Evolutionary conservation across 352 stramenopile species (phyloP), one percentile per base, ranked within the genome.

Genomic region (Phytophthora europaea): DNA sequence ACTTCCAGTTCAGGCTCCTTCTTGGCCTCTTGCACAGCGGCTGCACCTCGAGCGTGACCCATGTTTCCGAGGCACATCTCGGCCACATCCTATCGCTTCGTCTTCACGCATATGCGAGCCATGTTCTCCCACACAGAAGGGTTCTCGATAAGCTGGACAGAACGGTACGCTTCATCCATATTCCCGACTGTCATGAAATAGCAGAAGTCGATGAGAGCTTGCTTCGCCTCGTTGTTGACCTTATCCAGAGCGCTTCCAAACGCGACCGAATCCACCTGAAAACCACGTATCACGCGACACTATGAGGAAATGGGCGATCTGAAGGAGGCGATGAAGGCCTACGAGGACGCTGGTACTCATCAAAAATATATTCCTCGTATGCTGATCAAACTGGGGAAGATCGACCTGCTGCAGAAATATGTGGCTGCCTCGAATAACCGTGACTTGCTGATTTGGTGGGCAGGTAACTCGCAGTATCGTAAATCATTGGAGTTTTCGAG

Each of bases 21-120:
- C 67, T 88, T 85, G 43, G 86, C 87, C 31, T 92, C 81, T 45
- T 94, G 84, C 13, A 99, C 85, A n/a, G 96, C 96, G 13, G 88
- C 88, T 4, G 94, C 90, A 6, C 96, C 96, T 20, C 96, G 84
- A 7, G 89, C 90, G 60, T 99, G 92, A 6, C 94, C 94, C 96
- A 99, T 99, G 70, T 99, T 98, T 2, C 90, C 90, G 3, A 99
- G 80, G 71, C 97, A 99, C 10, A 98, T 88, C 74, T 99, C 89
- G 2, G 95, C 94, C 4, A 99, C 93, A 70, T 99, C 96, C 18
- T 99, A 80, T 0, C 95, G 88, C 75, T 97, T 98, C 31, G 94
- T 98, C 75, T 99, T 98, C 60, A 99, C 94, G 74, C 96, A 99
- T 89, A 98, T 99, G 55, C 97, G 90, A 18, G 95, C 96, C 92